Percentiles rank a stretch among this genome's conserved stretches.
Conservation (phyloP, 2,329 filamentous ascomycete species). For the Chrysosporium queenslandicum region DNA sequence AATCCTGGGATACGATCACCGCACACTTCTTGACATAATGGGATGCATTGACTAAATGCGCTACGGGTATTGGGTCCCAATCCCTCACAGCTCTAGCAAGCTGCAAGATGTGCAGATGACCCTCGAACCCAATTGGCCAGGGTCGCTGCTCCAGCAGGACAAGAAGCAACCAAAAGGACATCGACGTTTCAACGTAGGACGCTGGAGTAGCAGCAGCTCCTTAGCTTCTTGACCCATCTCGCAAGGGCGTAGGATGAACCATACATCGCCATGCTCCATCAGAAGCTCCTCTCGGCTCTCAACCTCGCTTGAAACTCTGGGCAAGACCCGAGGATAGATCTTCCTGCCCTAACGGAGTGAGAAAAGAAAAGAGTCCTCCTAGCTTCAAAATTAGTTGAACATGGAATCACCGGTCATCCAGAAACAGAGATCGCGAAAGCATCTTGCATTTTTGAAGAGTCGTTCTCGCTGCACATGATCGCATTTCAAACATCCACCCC, state of each 20-base stretch:
- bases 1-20: background rate
- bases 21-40: background rate
- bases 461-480: background rate
- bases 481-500: background rate
- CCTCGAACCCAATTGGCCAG: background rate
- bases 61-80: background rate
- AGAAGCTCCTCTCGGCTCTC: no score
- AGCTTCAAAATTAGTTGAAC: no score
- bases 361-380: no score
- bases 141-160: background rate
- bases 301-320: background rate
- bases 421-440: background rate
- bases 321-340: background rate
- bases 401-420: no score
- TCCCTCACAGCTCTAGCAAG: background rate
- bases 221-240: background rate
- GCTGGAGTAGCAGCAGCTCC: background rate
- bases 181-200: conserved; percentile 6
- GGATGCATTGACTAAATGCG: background rate
- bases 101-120: background rate
- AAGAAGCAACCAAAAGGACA: background rate
- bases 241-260: background rate
- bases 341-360: no score
- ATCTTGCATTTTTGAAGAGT: background rate
- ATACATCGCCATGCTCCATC: background rate